Evolutionary conservation across 2,329 filamentous ascomycete genomes (phyloP), one percentile per base, ranked within the genome.

Genomic region (Diaporthe velutina): DNA sequence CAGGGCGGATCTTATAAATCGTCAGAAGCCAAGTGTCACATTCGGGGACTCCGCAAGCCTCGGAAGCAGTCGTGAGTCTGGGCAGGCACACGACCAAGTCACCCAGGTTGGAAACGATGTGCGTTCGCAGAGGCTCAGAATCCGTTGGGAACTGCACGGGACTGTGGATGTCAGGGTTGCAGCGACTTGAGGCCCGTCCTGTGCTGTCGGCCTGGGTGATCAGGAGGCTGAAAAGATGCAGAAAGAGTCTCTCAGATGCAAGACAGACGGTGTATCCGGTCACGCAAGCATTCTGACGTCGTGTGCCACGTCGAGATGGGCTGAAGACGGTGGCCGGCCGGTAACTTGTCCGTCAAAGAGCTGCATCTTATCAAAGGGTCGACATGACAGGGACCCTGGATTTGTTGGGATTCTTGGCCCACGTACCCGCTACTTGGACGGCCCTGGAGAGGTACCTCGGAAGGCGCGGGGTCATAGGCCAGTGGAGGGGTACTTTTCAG

Each of bases 71-170:
- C 40, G 55, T 50, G 30, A 60, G 64, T 55, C 45, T 57, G 52
- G 28, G 67, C 73, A 64, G 73, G 45, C 25, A 73, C 73, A 42
- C 50, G 73, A 72, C 58, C 73, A 68, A 67, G 57, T 71, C 61
- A 52, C 45, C 58, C 73, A 66, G 68, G 64, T 50, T 38, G 50
- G 57, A n/a, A 40, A 61, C 40, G 60, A 68, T 70, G 71, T 40
- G 71, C 71, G 55, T 33, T 17, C 64, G 35, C 42, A 28, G 55
- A 68, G 55, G 45, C 61, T 57, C 40, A 68, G 60, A 75, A 76
- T 67, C 68, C 68, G 74, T 76, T 76, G 74, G 74, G 74, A 74
- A 54, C 25, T 71, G 64, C 71, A 74, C 72, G 72, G 17, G 67
- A 40, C 60, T 61, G 57, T 54, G 45, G 55, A 60, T 25, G 64